These are phyloP conservation scores for Metschnikowia corniflorae DNA, from an alignment of 805 yeast genomes.

Conservation along the genomic window DNA sequence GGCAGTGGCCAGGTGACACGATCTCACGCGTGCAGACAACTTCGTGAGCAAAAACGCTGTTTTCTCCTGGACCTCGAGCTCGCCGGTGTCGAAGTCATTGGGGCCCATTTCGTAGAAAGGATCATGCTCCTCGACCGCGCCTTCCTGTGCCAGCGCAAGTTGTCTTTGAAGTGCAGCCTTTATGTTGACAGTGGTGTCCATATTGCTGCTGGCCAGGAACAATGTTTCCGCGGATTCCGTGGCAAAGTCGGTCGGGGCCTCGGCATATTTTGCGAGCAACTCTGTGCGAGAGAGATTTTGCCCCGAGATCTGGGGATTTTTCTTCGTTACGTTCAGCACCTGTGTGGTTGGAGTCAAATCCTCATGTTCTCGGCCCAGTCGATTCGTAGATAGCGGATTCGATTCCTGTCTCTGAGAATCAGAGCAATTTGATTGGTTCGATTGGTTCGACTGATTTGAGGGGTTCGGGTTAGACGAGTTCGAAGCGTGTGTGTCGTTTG, in stretches of 20 bases:
- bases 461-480: background rate
- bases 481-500: background rate
- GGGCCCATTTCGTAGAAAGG: slow-evolving; percentile 38
- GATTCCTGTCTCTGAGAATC: background rate
- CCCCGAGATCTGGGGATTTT: slow-evolving; percentile 1
- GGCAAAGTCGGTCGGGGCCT: slow-evolving; percentile 8
- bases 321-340: slow-evolving; percentile 5
- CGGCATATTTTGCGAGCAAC: slow-evolving; percentile 30
- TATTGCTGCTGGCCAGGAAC: background rate
- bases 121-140: slow-evolving; percentile 26
- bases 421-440: background rate
- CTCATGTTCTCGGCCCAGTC: too few species aligned
- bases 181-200: slow-evolving; percentile 1
- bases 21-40: slow-evolving; percentile 30
- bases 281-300: slow-evolving; percentile 22
- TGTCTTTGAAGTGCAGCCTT: slow-evolving; percentile 4
- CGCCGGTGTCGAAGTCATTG: slow-evolving; percentile 39
- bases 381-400: too few species aligned
- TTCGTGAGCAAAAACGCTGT: slow-evolving; percentile 36
- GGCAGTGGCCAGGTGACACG: slow-evolving; percentile 28
- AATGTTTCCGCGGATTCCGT: slow-evolving; percentile 1
- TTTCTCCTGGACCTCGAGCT: slow-evolving; percentile 38
- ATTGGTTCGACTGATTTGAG: background rate
- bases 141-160: background rate
- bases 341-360: slow-evolving; percentile 8